Evolutionary conservation across 768 basidiomycete genomes (phyloP).

Genomic region (Boletus pseudo-olivaceus): DNA sequence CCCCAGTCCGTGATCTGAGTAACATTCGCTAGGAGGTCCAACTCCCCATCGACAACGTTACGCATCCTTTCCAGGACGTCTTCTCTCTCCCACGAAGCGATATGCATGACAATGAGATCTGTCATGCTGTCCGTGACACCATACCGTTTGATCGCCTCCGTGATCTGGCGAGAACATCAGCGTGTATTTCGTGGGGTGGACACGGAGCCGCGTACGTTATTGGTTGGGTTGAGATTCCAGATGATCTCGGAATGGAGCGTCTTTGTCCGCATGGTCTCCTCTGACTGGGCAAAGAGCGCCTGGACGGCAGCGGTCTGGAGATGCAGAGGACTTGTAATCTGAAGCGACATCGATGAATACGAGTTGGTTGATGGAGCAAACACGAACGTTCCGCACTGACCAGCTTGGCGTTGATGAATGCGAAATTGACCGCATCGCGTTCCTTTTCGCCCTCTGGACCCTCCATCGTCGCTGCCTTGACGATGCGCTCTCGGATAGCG

Average conservation of each 20-base stretch:
- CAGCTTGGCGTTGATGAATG: slow-evolving; percentile 82
- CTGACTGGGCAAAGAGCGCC: slow-evolving; percentile 65
- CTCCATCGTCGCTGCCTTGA: slow-evolving; percentile 59
- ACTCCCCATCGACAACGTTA: slow-evolving; percentile 53
- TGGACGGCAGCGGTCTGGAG: slow-evolving; percentile 83
- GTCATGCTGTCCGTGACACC: slow-evolving; percentile 69
- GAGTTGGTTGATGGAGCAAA: neutral
- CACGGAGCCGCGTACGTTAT: slow-evolving; percentile 55
- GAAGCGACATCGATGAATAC: slow-evolving; percentile 7
- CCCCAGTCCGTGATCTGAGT: slow-evolving; percentile 63
- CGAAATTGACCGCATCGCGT: slow-evolving; percentile 80
- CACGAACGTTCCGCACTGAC: slow-evolving; percentile 43
- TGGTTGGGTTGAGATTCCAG: slow-evolving; percentile 82
- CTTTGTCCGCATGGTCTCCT: slow-evolving; percentile 67
- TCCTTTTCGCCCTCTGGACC: slow-evolving; percentile 63
- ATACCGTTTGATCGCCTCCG: slow-evolving; percentile 82
- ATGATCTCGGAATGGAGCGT: slow-evolving; percentile 90
- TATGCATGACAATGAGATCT: slow-evolving; percentile 68
- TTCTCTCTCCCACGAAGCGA: slow-evolving; percentile 41
- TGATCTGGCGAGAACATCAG: slow-evolving; percentile 53
- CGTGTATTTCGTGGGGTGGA: neutral
- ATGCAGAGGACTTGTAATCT: slow-evolving; percentile 83
- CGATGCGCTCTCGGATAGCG: slow-evolving; percentile 59
- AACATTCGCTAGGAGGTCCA: slow-evolving; percentile 46
- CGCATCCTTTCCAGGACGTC: slow-evolving; percentile 54